These are phyloP conservation scores for Akanthomyces dipterigenus DNA, from an alignment of 2,329 filamentous ascomycete species.

Conservation along the genomic window DNA sequence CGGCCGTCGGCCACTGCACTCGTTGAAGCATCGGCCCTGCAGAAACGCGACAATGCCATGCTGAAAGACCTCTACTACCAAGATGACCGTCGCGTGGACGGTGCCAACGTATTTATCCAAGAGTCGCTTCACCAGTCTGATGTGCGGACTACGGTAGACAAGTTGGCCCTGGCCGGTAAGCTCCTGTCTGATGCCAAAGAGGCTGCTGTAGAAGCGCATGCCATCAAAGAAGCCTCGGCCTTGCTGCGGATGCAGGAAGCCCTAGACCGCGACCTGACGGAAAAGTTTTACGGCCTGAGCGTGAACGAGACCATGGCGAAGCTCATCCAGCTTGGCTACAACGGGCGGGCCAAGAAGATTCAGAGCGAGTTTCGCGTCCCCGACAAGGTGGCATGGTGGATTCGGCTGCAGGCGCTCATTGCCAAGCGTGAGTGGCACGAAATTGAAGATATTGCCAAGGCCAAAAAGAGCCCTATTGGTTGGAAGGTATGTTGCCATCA, in stretches of 20 bases:
- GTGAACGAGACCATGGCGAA: constrained; percentile 91
- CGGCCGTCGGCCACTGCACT: constrained; percentile 81
- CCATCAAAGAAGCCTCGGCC: constrained; percentile 71
- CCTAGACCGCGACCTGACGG: constrained; percentile 75
- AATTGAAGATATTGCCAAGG: constrained; percentile 75
- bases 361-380: constrained; percentile 88
- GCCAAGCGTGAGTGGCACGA: constrained; percentile 88
- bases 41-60: constrained; percentile 66
- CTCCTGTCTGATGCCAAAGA: constrained; percentile 81
- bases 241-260: constrained; percentile 80
- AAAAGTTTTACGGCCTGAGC: constrained; percentile 72
- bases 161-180: constrained; percentile 79
- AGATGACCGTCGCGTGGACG: constrained; percentile 84
- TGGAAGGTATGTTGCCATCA: constrained; percentile 69
- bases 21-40: constrained; percentile 72
- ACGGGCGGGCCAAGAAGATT: constrained; percentile 78
- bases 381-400: constrained; percentile 88
- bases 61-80: constrained; percentile 97
- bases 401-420: constrained; percentile 76
- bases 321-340: constrained; percentile 73
- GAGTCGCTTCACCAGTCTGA: constrained; percentile 74
- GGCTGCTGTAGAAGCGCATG: constrained; percentile 62
- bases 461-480: constrained; percentile 83
- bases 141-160: constrained; percentile 66
- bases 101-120: constrained; percentile 76